A percentile compares a stretch with the other conserved stretches of the same genome.
phyloP scores from a whole-genome alignment of 768 basidiomycete genomes.

The Leccinellum luteum region DNA sequence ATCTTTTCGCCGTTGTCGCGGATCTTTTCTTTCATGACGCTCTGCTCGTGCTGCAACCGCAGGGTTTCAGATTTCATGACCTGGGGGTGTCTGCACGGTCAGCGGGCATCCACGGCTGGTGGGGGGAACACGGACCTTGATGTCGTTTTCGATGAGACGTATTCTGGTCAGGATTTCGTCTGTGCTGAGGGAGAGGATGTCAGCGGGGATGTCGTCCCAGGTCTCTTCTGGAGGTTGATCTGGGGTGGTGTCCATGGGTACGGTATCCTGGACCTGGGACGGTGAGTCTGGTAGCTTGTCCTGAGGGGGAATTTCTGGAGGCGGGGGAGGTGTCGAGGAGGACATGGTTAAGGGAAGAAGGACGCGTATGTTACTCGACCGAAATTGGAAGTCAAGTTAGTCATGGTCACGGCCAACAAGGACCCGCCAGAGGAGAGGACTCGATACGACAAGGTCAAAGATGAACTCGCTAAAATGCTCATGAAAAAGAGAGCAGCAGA shows the following conservation, averaged over 20 bases:
- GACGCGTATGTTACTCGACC: conserved; percentile 29
- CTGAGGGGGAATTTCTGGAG: conserved; percentile 35
- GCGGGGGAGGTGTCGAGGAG: conserved; percentile 58
- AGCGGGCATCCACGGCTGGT: background rate
- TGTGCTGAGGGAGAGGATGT: conserved; percentile 71
- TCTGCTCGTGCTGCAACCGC: conserved; percentile 91
- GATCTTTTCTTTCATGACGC: conserved; percentile 97
- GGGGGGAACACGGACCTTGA: conserved; percentile 59
- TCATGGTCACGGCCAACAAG: conserved; percentile 41
- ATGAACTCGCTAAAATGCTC: conserved; percentile 71
- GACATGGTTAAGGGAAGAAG: conserved; percentile 42
- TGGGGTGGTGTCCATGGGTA: conserved; percentile 71
- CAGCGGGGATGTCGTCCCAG: conserved; percentile 90
- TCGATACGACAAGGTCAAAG: conserved; percentile 69
- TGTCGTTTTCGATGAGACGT: conserved; percentile 94
- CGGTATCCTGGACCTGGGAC: conserved; percentile 35
- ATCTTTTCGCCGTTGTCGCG: conserved; percentile 97
- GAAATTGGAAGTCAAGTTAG: conserved; percentile 22
- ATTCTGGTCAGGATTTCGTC: conserved; percentile 90
- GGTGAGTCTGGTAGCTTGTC: conserved; percentile 53
- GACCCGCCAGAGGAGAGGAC: conserved; percentile 57
- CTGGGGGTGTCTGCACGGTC: conserved; percentile 37
- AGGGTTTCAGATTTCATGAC: conserved; percentile 96
- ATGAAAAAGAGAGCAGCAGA: conserved; percentile 73
- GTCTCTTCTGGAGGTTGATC: conserved; percentile 73